phyloP scores from a whole-genome alignment of 768 basidiomycete species.

The Macrolepiota fuliginosa region DNA sequence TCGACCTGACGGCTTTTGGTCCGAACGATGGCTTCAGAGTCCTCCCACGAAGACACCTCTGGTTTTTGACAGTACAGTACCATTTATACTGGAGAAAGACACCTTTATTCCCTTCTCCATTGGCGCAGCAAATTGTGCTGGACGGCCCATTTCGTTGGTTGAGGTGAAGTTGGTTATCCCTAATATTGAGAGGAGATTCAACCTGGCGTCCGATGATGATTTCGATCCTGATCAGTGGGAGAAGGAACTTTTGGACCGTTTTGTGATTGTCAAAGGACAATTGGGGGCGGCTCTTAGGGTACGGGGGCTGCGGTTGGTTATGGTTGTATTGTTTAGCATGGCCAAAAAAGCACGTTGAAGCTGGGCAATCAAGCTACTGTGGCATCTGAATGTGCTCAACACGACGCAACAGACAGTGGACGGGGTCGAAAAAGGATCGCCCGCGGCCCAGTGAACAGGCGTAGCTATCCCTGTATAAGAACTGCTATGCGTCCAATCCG shows the following conservation, averaged over 20 bases:
- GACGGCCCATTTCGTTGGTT: slow-evolving; percentile 33
- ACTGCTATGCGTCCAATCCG: too few relatives aligned
- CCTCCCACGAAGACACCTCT: background rate
- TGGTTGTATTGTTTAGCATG: too few relatives aligned
- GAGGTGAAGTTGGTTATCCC: slow-evolving; percentile 27
- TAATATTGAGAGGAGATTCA: slow-evolving; percentile 10
- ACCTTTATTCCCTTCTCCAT: slow-evolving; percentile 33
- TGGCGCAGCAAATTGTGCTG: slow-evolving; percentile 52
- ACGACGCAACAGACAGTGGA: too few relatives aligned
- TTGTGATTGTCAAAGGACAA: slow-evolving; percentile 13
- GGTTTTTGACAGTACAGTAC: background rate
- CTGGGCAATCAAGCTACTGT: too few relatives aligned
- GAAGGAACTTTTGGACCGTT: slow-evolving; percentile 12
- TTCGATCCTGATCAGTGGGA: slow-evolving; percentile 16
- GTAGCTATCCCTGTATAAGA: too few relatives aligned
- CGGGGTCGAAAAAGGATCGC: too few relatives aligned
- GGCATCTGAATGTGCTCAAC: too few relatives aligned
- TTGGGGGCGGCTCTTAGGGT: background rate
- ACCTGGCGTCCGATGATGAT: slow-evolving; percentile 12
- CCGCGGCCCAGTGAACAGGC: too few relatives aligned
- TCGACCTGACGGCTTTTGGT: slow-evolving; percentile 31
- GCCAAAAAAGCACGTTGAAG: too few relatives aligned
- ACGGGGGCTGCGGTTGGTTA: background rate
- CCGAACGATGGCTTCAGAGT: slow-evolving; percentile 33
- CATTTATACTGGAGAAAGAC: slow-evolving; percentile 15